Base-by-base conservation (phyloP, 2,329 filamentous ascomycete species). In the Pseudonectria foliicola region DNA sequence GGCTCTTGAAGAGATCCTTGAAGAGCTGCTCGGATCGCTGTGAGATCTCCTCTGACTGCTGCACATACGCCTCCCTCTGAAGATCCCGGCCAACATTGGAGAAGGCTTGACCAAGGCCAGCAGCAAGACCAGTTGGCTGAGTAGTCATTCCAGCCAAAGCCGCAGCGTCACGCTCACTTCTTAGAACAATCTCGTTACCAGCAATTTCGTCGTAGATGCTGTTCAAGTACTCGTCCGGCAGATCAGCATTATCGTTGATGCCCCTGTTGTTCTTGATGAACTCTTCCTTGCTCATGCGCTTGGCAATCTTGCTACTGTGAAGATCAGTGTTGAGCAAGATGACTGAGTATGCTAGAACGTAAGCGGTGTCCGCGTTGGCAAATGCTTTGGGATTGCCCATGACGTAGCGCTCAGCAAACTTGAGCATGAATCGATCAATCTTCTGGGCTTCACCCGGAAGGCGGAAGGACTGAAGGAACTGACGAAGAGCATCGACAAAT, bases 251-350 rank as follows among this genome's bases (percentile, higher is more conserved):
- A 63, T 98, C 92, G 62, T 98, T 96, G 68, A 98, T 98, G 38
- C 92, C 92, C 18, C 92, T 73, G 60, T 98, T 98, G 64, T 98
- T 98, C 68, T 94, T 95, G 68, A 98, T 95, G 56, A 98, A 98
- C 48, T 98, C 93, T 43, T 95, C 85, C 46, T 88, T 88, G 16
- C 82, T 93, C 92, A 98, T 98, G 34, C 88, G 80, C 48, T 76
- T 78, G 2, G 69, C 71, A 50, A 98, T 75, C 58, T 95, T 95
- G 45, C 68, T 73, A 59, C 90, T 96, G 64, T 98, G 92, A 49
- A 90, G 76, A 67, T 98, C 92, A 2, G 89, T 95, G 59, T 98
- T 98, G 33, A 98, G 68, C 75, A 98, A 71, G 50, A 98, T 95
- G 36, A 96, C 92, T 0, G 90, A 96, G 62, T 98, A 98, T 0